Evolutionary conservation across 495 filamentous ascomycete species (phyloP).

Genomic region (Echria macrotheca): DNA sequence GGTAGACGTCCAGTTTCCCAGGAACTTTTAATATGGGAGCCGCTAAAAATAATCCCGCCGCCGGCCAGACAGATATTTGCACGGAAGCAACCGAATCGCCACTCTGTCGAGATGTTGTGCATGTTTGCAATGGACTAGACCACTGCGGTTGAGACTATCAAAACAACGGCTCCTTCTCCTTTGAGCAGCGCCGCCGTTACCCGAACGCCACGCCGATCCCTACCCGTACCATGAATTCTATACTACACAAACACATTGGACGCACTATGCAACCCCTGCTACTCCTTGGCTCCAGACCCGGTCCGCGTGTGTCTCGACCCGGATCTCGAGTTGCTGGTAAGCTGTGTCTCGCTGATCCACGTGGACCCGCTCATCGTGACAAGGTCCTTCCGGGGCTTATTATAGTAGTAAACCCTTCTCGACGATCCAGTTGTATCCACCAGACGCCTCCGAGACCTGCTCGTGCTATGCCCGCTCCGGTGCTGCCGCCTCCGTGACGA

Average conservation of each 20-base stretch:
- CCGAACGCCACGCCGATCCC: neutral
- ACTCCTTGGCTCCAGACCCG: neutral
- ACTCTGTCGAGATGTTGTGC: neutral
- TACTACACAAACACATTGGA: too few species aligned
- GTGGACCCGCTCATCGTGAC: slow-evolving; percentile 25
- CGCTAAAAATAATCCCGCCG: slow-evolving; percentile 17
- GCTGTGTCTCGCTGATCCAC: slow-evolving; percentile 14
- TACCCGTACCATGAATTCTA: too few species aligned
- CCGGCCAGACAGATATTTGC: neutral
- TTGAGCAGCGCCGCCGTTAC: neutral
- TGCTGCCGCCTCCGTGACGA: neutral
- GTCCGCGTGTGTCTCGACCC: neutral
- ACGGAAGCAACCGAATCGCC: slow-evolving; percentile 1
- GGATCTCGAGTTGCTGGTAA: slow-evolving; percentile 4
- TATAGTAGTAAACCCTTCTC: slow-evolving; percentile 21
- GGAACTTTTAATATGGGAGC: slow-evolving; percentile 11
- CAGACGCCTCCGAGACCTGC: slow-evolving; percentile 7
- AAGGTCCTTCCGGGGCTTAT: slow-evolving; percentile 22
- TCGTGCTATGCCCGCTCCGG: slow-evolving; percentile 2
- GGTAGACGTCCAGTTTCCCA: slow-evolving; percentile 6
- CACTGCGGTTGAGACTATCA: too few species aligned
- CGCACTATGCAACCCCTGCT: too few species aligned
- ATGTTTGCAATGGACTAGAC: too few species aligned
- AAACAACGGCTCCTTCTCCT: too few species aligned
- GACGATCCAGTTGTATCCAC: slow-evolving; percentile 14